Percentiles rank a stretch among this genome's conserved stretches.
phyloP scores from a whole-genome alignment of 2,329 filamentous ascomycete genomes.

The Aureobasidium namibiae region DNA sequence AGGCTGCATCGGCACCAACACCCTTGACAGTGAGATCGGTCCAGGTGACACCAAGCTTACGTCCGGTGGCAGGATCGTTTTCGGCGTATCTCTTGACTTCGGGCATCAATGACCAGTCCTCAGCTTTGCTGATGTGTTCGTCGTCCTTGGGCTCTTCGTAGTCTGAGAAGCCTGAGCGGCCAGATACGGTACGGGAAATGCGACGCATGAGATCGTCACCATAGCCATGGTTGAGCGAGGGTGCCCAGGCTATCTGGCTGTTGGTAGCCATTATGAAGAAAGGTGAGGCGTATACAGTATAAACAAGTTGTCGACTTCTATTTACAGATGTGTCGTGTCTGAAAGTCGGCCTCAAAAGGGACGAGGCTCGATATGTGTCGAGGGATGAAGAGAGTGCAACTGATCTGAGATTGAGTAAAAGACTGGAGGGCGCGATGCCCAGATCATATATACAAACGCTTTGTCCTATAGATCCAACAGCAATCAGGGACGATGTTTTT shows the following conservation, averaged over 20 bases:
- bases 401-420: neutral
- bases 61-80: slow-evolving; percentile 39
- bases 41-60: slow-evolving; percentile 58
- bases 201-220: slow-evolving; percentile 7
- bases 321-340: neutral
- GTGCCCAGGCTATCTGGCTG: neutral
- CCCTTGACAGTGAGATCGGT: slow-evolving; percentile 56
- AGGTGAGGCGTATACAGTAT: neutral
- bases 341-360: no score
- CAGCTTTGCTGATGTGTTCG: slow-evolving; percentile 24
- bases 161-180: neutral
- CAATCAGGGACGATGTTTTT: neutral
- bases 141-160: slow-evolving; percentile 11
- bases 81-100: slow-evolving; percentile 37
- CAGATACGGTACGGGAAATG: slow-evolving; percentile 9
- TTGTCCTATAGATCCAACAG: neutral
- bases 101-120: slow-evolving; percentile 44
- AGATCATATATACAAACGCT: slow-evolving; percentile 7
- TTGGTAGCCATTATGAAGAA: slow-evolving; percentile 5
- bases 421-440: neutral
- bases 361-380: neutral
- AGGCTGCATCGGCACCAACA: slow-evolving; percentile 51
- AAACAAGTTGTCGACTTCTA: neutral
- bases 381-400: neutral
- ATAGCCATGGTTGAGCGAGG: neutral